Evolutionary conservation across 176 grass and related monocot genomes (phyloP).

Genomic region (Triticum turgidum): DNA sequence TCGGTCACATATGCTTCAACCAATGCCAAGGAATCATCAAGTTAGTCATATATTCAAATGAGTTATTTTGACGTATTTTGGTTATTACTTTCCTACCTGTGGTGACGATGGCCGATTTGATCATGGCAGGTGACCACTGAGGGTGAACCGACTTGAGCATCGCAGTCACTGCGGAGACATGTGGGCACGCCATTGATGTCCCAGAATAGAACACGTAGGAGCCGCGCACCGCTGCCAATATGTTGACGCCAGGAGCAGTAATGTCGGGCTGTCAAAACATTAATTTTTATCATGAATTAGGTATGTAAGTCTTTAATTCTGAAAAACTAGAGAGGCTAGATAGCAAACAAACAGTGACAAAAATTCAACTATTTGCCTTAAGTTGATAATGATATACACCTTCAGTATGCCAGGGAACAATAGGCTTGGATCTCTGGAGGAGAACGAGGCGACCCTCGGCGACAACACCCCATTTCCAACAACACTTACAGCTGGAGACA

Average conservation of each 20-base stretch:
- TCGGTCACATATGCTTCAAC: no score
- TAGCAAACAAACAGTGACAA: not conserved
- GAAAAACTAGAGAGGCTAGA: not conserved
- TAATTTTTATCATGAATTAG: not conserved
- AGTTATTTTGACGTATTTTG: no score
- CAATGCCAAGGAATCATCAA: no score
- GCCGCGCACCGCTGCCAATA: not conserved
- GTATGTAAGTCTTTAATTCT: not conserved
- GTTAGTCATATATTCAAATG: no score
- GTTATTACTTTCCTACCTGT: no score
- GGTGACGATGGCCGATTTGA: no score
- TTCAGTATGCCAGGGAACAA: not conserved
- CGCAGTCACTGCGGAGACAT: not conserved
- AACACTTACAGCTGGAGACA: not conserved
- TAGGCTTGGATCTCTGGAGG: not conserved
- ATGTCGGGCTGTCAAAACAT: not conserved
- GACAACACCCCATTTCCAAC: not conserved
- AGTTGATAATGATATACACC: not conserved
- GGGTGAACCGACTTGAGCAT: no score
- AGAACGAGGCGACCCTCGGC: not conserved
- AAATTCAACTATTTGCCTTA: no score
- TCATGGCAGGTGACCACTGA: no score
- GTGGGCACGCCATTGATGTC: not conserved
- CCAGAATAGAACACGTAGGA: not conserved
- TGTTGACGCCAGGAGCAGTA: conserved; percentile 21